Conservation (phyloP, 2,329 filamentous ascomycete genomes). For the Trichophyton verrucosum region DNA sequence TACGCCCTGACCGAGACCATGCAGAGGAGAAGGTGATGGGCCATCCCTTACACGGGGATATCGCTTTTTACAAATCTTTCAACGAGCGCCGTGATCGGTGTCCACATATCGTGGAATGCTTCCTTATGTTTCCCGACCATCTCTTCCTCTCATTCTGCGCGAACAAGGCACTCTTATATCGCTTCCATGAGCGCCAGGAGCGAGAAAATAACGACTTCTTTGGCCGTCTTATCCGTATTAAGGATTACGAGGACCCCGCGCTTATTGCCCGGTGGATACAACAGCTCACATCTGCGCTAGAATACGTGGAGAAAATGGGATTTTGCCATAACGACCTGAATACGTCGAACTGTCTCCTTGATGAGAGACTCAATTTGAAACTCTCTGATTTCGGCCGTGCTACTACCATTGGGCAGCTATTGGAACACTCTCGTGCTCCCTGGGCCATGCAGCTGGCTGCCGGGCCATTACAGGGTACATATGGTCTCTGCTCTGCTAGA, state of each 20-base stretch:
- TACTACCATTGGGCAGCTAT: conserved; percentile 13
- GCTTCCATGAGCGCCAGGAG: conserved; percentile 9
- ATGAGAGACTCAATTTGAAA: conserved; percentile 11
- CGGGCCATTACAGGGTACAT: conserved; percentile 14
- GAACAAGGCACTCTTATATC: not conserved
- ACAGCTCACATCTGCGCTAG: conserved; percentile 14
- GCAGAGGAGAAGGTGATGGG: not conserved
- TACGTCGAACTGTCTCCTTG: conserved; percentile 12
- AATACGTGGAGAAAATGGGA: conserved; percentile 15
- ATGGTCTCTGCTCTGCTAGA: conserved; percentile 15
- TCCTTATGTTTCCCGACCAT: conserved; percentile 12
- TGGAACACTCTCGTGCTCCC: conserved; percentile 6
- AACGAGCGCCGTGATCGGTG: conserved; percentile 11
- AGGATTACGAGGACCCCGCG: conserved; percentile 13
- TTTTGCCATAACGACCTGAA: conserved; percentile 13
- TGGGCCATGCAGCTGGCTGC: not conserved
- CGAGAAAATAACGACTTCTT: conserved; percentile 4
- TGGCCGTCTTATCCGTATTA: conserved; percentile 11
- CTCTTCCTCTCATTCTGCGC: conserved; percentile 14
- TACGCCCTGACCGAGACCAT: not conserved
- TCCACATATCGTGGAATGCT: conserved; percentile 12
- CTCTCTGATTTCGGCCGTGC: conserved; percentile 14
- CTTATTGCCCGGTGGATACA: conserved; percentile 15
- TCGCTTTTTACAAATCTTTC: conserved; percentile 11
- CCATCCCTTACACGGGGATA: conserved; percentile 9